Conservation (phyloP, 345 rosid genomes). For the Dovyalis caffra region DNA sequence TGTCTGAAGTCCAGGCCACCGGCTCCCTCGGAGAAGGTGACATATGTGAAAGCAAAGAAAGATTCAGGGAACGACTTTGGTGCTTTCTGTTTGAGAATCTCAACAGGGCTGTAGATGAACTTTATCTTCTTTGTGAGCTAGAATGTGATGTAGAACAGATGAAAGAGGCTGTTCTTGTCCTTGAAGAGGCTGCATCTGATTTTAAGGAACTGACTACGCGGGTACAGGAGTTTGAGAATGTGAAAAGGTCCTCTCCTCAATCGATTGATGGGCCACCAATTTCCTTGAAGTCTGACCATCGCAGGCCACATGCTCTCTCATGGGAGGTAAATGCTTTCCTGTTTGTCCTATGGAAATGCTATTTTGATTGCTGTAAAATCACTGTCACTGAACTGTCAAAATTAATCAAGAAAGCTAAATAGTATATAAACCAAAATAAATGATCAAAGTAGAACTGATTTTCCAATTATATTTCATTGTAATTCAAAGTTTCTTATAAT, state of each 20-base stretch:
- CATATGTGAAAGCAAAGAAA: constrained; percentile 67
- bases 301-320: constrained; percentile 82
- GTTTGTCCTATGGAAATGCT: background rate
- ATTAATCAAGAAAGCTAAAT: background rate
- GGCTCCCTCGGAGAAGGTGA: constrained; percentile 43
- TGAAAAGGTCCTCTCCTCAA: constrained; percentile 47
- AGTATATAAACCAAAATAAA: background rate
- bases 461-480: background rate
- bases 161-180: constrained; percentile 79
- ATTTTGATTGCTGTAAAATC: background rate
- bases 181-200: constrained; percentile 71
- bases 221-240: constrained; percentile 62
- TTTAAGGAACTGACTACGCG: constrained; percentile 57
- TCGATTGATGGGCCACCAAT: constrained; percentile 40
- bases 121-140: constrained; percentile 72
- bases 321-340: constrained; percentile 63
- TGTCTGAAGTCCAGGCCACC: constrained; percentile 28
- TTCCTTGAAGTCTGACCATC: constrained; percentile 61
- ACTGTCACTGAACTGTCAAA: background rate
- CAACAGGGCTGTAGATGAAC: constrained; percentile 79
- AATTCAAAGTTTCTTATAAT: background rate
- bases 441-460: background rate
- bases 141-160: constrained; percentile 75
- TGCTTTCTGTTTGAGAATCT: constrained; percentile 81
- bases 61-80: constrained; percentile 78